Conservation (phyloP, 305 asterid species). For the Fraxinus latifolia region DNA sequence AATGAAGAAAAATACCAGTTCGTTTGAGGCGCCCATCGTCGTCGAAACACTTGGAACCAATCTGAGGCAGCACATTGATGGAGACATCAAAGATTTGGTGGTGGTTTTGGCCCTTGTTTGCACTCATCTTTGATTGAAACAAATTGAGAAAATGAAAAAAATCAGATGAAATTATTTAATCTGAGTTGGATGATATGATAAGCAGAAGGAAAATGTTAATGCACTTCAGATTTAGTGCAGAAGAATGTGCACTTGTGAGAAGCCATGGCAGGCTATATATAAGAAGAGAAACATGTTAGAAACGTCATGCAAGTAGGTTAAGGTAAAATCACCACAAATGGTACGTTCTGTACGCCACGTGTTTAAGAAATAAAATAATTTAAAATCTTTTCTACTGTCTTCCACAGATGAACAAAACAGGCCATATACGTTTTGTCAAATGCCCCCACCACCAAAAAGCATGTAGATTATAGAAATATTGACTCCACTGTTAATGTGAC, state of each 20-base stretch:
- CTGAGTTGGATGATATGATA: not conserved
- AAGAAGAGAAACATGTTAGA: not conserved
- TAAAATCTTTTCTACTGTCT: not conserved
- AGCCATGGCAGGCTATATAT: not conserved
- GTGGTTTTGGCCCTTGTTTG: not conserved
- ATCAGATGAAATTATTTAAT: not conserved
- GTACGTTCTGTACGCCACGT: not conserved
- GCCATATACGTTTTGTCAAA: not conserved
- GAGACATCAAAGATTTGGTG: slow-evolving; percentile 9
- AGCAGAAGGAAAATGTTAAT: not conserved
- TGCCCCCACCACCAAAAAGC: not conserved
- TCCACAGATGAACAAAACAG: not conserved
- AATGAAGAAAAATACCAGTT: slow-evolving; percentile 16
- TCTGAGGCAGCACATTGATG: not conserved
- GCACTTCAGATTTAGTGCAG: not conserved
- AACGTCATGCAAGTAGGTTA: not conserved
- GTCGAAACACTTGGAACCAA: slow-evolving; percentile 5
- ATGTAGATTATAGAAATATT: not conserved
- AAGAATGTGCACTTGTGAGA: not conserved
- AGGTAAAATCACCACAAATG: not conserved
- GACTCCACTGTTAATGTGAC: not conserved
- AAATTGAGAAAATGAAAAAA: not conserved
- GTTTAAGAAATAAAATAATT: not conserved
- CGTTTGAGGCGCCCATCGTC: slow-evolving; percentile 27
- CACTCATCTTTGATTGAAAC: not conserved